Percentiles rank a stretch among this genome's conserved stretches.
phyloP scores from a whole-genome alignment of 1,139 yeast genomes.

The Suhomyces choctaworum region DNA sequence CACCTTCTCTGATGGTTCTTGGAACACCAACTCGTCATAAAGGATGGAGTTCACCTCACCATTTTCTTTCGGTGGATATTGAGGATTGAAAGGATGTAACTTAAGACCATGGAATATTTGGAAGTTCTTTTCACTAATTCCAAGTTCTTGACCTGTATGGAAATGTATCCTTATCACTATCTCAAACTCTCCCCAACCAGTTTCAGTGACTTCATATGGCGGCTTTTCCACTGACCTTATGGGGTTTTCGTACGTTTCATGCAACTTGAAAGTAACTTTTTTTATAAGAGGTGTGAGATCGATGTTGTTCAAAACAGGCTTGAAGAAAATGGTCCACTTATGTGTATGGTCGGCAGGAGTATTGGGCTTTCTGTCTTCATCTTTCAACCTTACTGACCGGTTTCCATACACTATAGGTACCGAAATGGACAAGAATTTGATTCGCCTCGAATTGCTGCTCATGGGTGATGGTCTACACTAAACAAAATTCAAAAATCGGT shows the following conservation, averaged over 20 bases:
- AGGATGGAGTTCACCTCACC: constrained; percentile 64
- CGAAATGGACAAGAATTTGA: constrained; percentile 72
- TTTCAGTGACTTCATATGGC: constrained; percentile 93
- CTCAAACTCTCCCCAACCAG: constrained; percentile 99
- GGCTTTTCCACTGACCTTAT: constrained; percentile 83
- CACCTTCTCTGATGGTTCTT: constrained; percentile 90
- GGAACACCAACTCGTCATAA: constrained; percentile 90
- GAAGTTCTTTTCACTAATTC: constrained; percentile 77
- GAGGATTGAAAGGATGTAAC: constrained; percentile 80
- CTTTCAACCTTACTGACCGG: constrained; percentile 70
- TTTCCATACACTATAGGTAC: constrained; percentile 90
- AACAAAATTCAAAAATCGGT: background rate
- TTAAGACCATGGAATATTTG: constrained; percentile 87
- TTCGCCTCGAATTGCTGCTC: constrained; percentile 32
- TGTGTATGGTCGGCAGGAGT: constrained; percentile 94
- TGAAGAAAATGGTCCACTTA: constrained; percentile 89
- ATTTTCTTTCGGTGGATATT: constrained; percentile 38
- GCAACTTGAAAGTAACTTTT: constrained; percentile 89
- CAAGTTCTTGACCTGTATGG: constrained; percentile 67
- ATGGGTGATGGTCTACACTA: constrained; percentile 13
- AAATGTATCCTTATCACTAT: constrained; percentile 85
- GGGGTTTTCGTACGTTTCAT: constrained; percentile 88
- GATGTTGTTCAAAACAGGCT: constrained; percentile 73
- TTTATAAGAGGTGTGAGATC: constrained; percentile 84
- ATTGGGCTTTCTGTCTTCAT: constrained; percentile 58